Percentiles rank a stretch among this genome's conserved stretches.
phyloP scores from a whole-genome alignment of 208 protist species.

The Lotmaria passim region DNA sequence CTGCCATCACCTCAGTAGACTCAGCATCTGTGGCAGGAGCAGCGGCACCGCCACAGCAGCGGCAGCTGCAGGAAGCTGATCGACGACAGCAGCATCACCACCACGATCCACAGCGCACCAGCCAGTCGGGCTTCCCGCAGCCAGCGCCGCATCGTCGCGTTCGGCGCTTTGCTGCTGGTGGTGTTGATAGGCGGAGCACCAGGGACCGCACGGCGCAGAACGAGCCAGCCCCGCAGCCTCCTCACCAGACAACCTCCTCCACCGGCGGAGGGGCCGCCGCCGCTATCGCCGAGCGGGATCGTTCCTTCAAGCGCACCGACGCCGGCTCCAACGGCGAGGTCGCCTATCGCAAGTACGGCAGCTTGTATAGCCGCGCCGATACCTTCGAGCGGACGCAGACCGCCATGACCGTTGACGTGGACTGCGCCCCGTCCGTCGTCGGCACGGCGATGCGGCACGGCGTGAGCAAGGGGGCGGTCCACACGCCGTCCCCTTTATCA shows the following conservation, averaged over 20 bases:
- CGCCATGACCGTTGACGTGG: conserved; percentile 29
- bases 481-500: conserved; percentile 5
- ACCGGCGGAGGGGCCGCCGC: not conserved
- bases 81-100: conserved; percentile 9
- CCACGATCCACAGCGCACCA: not conserved
- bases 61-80: conserved; percentile 1
- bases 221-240: conserved; percentile 1
- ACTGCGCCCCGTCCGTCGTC: conserved; percentile 8
- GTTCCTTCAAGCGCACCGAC: conserved; percentile 20
- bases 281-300: conserved; percentile 4
- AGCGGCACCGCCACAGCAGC: no score
- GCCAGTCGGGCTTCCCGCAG: not conserved
- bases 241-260: not conserved
- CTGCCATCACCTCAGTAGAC: not conserved
- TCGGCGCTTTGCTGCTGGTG: not conserved
- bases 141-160: not conserved
- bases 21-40: not conserved
- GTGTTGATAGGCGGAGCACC: not conserved
- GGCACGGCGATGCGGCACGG: not conserved
- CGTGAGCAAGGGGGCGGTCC: not conserved
- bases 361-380: conserved; percentile 1
- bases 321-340: conserved; percentile 11
- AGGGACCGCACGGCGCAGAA: not conserved
- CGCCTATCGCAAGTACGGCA: not conserved
- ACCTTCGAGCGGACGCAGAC: conserved; percentile 27